Evolutionary conservation across 2,329 filamentous ascomycete species (phyloP).

Genomic region (Epicoccum sorghinum): DNA sequence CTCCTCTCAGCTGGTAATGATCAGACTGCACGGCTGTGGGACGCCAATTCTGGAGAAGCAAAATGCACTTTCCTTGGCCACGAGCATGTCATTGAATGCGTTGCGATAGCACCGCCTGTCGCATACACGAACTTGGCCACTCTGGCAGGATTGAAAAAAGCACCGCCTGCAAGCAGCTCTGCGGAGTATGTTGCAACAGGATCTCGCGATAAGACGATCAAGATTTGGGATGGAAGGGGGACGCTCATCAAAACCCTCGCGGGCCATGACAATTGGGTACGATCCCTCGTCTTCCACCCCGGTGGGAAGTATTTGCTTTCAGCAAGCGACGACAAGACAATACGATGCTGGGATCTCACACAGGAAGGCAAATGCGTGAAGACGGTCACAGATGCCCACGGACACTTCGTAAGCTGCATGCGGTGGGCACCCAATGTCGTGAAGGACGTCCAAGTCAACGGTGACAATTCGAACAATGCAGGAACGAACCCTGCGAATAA

Average conservation of each 20-base stretch:
- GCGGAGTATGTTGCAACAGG: constrained; percentile 92
- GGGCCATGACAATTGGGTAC: constrained; percentile 95
- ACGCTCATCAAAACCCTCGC: constrained; percentile 82
- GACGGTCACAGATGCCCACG: constrained; percentile 75
- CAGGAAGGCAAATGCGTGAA: constrained; percentile 93
- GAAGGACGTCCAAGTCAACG: constrained; percentile 60
- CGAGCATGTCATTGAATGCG: constrained; percentile 86
- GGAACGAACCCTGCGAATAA: constrained; percentile 52
- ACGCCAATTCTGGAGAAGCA: constrained; percentile 74
- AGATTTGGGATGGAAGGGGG: constrained; percentile 85
- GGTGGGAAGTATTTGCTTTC: constrained; percentile 89
- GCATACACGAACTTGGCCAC: constrained; percentile 78
- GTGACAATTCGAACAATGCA: constrained; percentile 50
- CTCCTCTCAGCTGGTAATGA: constrained; percentile 85
- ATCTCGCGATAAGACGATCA: constrained; percentile 87
- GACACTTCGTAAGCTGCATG: constrained; percentile 84
- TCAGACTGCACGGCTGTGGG: constrained; percentile 82
- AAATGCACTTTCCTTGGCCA: constrained; percentile 85
- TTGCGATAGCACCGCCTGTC: constrained; percentile 79
- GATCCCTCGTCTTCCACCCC: constrained; percentile 85
- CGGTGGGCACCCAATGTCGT: constrained; percentile 82
- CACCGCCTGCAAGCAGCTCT: constrained; percentile 73
- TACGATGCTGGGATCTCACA: constrained; percentile 90
- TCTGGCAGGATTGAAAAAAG: constrained; percentile 82
- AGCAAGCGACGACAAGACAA: constrained; percentile 86